phyloP scores from a whole-genome alignment of 31 red algal species.

The Bonnemaisonia californica region DNA sequence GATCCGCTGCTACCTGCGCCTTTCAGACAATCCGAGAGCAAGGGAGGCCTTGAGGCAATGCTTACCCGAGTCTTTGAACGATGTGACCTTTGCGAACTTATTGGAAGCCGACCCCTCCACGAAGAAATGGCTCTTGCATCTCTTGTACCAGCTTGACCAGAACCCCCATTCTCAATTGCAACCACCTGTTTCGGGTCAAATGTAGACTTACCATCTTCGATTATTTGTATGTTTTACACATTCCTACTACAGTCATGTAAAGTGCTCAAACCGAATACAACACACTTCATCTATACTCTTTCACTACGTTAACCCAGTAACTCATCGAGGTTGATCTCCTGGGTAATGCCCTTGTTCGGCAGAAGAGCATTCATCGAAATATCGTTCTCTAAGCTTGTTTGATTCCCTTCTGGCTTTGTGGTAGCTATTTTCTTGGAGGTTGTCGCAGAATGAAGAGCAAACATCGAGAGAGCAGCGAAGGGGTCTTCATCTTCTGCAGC shows the following conservation, averaged over 20 bases:
- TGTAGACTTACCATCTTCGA: not conserved
- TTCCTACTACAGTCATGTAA: not conserved
- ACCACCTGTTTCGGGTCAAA: conserved; percentile 21
- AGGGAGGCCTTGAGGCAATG: conserved; percentile 93
- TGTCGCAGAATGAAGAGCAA: conserved; percentile 43
- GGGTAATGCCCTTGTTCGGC: not conserved
- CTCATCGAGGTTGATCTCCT: conserved; percentile 33
- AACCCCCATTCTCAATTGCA: conserved; percentile 39
- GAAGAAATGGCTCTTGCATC: conserved; percentile 87
- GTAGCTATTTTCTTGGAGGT: conserved; percentile 11
- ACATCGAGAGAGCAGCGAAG: conserved; percentile 74
- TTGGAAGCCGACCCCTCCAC: conserved; percentile 91
- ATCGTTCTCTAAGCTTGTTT: not conserved
- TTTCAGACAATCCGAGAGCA: conserved; percentile 91
- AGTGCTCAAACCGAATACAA: no score
- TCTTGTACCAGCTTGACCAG: conserved; percentile 77
- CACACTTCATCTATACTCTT: no score
- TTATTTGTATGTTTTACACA: not conserved
- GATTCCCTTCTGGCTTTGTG: not conserved
- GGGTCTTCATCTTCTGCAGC: conserved; percentile 60
- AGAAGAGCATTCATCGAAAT: not conserved
- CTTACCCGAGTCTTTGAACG: conserved; percentile 82
- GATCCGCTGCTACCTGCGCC: conserved; percentile 94
- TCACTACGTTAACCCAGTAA: conserved; percentile 22
- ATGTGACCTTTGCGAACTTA: conserved; percentile 86